Base-by-base conservation (phyloP, 2,329 filamentous ascomycete genomes). In the Fusarium irregulare region DNA sequence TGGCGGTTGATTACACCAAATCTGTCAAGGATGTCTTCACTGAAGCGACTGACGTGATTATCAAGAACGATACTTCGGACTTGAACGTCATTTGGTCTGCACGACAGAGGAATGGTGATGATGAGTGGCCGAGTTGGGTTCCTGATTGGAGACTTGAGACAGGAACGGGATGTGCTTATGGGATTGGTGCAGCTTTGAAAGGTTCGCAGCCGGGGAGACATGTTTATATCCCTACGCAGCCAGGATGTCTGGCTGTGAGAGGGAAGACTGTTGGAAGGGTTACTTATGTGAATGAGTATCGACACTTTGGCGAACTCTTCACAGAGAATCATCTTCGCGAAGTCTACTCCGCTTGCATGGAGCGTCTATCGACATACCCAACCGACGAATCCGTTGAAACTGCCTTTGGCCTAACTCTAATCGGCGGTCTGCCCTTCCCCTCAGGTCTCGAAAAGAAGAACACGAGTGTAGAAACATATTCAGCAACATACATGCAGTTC, bases 111-210 rank as follows among this genome's bases (percentile, higher is more conserved):
- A 62, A 56, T 3, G 7, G 50, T 2, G 66, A 68, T 11, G 37
- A 20, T 16, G 48, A 21, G 12, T 72, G 70, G 69, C 70, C 63
- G 6, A 72, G 59, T 18, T 72, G 70, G 70, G 70, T 72, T 14
- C 69, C 69, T 2, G 70, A 72, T 34, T 72, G 69, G 66, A 32
- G 69, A 45, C 44, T 70, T 13, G 30, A 60, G 21, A 72, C 60
- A 0, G 70, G 69, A 1, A 60, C 66, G 4, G 70, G 70, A 1
- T 72, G 70, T 14, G 30, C 45, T 13, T 72, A 69, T 63, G 70
- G 69, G 0, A 59, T 70, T 2, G 69, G 69, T 12, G 28, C 56
- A 1, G 55, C 69, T 3, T 45, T 68, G 4, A 56, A 64, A 4
- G 40, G 32, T 4, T 8, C 9, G 34, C 34, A 48, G 4, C 37